Percentiles rank a stretch among this genome's conserved stretches.
phyloP scores from a whole-genome alignment of 306 rosid genomes.

The Aeschynomene evenia region DNA sequence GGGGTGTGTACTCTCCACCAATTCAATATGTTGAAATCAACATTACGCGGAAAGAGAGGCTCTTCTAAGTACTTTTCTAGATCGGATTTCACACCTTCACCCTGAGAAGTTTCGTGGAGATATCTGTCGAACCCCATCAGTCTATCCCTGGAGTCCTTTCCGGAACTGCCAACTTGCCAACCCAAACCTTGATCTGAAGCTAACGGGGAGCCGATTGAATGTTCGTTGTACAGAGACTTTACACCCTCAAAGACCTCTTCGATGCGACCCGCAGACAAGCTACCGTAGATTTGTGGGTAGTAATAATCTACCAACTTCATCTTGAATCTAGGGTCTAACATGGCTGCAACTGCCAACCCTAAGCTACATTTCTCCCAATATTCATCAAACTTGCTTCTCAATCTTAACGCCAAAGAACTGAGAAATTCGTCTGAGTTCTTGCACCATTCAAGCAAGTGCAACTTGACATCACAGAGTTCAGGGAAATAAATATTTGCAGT shows the following conservation, averaged over 20 bases:
- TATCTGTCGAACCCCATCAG: constrained; percentile 91
- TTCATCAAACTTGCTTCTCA: constrained; percentile 87
- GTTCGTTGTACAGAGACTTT: constrained; percentile 80
- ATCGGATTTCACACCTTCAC: constrained; percentile 80
- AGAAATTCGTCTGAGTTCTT: constrained; percentile 71
- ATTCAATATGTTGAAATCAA: constrained; percentile 72
- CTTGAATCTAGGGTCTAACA: constrained; percentile 94
- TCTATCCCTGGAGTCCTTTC: constrained; percentile 76
- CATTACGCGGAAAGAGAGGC: constrained; percentile 86
- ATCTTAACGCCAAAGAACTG: constrained; percentile 62
- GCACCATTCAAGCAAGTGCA: constrained; percentile 88
- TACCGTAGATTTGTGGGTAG: constrained; percentile 83
- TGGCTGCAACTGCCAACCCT: constrained; percentile 88
- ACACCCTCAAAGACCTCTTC: constrained; percentile 70
- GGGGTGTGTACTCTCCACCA: constrained; percentile 99
- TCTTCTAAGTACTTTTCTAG: constrained; percentile 94
- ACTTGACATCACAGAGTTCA: constrained; percentile 84
- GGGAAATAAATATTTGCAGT: constrained; percentile 85
- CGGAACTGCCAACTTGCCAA: constrained; percentile 71
- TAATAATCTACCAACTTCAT: constrained; percentile 89
- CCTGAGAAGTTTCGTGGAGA: constrained; percentile 77
- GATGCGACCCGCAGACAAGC: constrained; percentile 52
- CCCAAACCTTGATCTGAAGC: constrained; percentile 78
- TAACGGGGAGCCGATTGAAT: constrained; percentile 73
- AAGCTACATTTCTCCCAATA: constrained; percentile 91